Evolutionary conservation across 208 protist species (phyloP).

Genomic region (Tritrichomonas foetus): DNA sequence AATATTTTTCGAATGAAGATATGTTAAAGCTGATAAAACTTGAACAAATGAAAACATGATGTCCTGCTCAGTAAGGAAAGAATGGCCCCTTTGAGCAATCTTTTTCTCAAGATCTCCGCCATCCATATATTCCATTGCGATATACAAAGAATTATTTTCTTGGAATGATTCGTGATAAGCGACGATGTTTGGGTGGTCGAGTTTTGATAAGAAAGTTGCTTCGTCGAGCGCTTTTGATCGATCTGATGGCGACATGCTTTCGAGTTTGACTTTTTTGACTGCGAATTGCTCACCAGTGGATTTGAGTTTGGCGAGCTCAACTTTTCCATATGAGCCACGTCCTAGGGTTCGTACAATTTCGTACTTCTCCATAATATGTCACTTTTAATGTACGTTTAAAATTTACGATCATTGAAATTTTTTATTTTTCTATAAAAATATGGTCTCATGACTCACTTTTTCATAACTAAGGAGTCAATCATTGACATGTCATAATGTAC

Average conservation of each 20-base stretch:
- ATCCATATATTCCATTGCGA: slow-evolving; percentile 49
- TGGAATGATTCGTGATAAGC: slow-evolving; percentile 31
- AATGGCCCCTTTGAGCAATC: not conserved
- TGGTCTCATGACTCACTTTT: no score
- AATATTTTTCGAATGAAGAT: slow-evolving; percentile 45
- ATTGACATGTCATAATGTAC: no score
- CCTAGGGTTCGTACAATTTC: not conserved
- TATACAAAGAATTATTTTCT: not conserved
- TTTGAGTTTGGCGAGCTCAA: not conserved
- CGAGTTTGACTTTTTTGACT: slow-evolving; percentile 9
- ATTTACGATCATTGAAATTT: no score
- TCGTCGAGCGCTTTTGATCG: slow-evolving; percentile 20
- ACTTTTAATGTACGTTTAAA: no score
- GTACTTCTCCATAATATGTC: slow-evolving; percentile 32
- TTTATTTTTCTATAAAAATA: no score
- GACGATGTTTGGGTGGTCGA: slow-evolving; percentile 43
- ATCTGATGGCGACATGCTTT: not conserved
- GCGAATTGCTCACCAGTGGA: not conserved
- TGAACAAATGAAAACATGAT: slow-evolving; percentile 46
- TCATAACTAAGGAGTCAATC: no score
- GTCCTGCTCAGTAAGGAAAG: not conserved
- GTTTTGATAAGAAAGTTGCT: slow-evolving; percentile 24
- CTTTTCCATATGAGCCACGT: not conserved
- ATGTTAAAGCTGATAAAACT: slow-evolving; percentile 46
- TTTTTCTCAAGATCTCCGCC: not conserved